Evolutionary conservation across 805 yeast genomes (phyloP).

Genomic region (Saccharomycopsis babjevae): DNA sequence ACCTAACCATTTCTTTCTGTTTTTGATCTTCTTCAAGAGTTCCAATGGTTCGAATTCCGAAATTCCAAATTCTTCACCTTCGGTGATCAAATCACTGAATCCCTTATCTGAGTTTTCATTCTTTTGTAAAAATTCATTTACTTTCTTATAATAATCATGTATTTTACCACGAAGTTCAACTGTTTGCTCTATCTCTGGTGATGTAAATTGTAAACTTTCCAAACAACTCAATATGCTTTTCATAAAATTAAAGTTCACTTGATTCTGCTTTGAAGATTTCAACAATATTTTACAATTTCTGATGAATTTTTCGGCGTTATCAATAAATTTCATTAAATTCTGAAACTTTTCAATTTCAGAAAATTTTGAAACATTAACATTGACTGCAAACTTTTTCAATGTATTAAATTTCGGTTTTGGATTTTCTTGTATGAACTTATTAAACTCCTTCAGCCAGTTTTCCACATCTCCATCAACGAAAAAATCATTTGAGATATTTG

Average conservation of each 20-base stretch:
- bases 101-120: slow-evolving; percentile 31
- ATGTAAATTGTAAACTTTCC: slow-evolving; percentile 38
- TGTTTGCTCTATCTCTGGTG: slow-evolving; percentile 53
- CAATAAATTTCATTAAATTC: slow-evolving; percentile 33
- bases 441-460: slow-evolving; percentile 43
- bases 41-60: slow-evolving; percentile 36
- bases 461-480: slow-evolving; percentile 35
- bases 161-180: slow-evolving; percentile 43
- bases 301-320: slow-evolving; percentile 39
- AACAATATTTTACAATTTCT: slow-evolving; percentile 46
- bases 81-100: slow-evolving; percentile 40
- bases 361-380: slow-evolving; percentile 44
- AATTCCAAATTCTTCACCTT: slow-evolving; percentile 54
- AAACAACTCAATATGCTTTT: slow-evolving; percentile 33
- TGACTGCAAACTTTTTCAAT: slow-evolving; percentile 34
- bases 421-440: slow-evolving; percentile 30
- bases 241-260: slow-evolving; percentile 1
- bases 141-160: slow-evolving; percentile 39
- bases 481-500: slow-evolving; percentile 25
- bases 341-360: slow-evolving; percentile 28
- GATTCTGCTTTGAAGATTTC: slow-evolving; percentile 2
- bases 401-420: slow-evolving; percentile 38
- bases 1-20: slow-evolving; percentile 31
- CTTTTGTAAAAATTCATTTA: slow-evolving; percentile 30
- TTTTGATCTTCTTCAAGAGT: slow-evolving; percentile 29